Percentiles rank a stretch among this genome's conserved stretches.
Conservation (phyloP, 2,329 filamentous ascomycete genomes). For the Neoarthrinium moseri region DNA sequence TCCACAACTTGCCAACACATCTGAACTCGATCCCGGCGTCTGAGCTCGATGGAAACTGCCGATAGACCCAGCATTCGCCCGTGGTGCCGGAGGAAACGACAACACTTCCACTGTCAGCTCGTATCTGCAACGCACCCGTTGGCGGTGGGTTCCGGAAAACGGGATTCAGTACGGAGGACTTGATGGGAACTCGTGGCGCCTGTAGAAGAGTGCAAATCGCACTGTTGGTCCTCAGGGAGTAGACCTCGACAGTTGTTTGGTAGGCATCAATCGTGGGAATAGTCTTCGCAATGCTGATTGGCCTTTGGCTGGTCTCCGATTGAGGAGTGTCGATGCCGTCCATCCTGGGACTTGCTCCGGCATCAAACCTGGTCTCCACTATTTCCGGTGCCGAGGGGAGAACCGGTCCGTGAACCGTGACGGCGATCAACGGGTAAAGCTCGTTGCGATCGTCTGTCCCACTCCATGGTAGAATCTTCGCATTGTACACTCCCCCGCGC, state of each 20-base stretch:
- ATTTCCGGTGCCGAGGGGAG: conserved; percentile 41
- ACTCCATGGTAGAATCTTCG: conserved; percentile 77
- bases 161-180: conserved; percentile 58
- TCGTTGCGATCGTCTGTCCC: conserved; percentile 46
- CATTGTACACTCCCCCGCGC: conserved; percentile 75
- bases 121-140: conserved; percentile 70
- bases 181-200: conserved; percentile 61
- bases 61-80: conserved; percentile 83
- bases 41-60: conserved; percentile 42
- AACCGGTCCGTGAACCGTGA: conserved; percentile 77
- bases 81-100: conserved; percentile 77
- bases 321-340: conserved; percentile 43
- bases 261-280: conserved; percentile 57
- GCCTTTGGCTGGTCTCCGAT: conserved; percentile 37
- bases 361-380: conserved; percentile 34
- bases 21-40: conserved; percentile 46
- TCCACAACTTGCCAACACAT: conserved; percentile 92
- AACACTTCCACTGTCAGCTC: conserved; percentile 70
- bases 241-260: conserved; percentile 86
- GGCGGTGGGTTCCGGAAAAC: conserved; percentile 68
- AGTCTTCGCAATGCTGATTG: conserved; percentile 31
- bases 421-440: conserved; percentile 71
- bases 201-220: conserved; percentile 72
- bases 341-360: conserved; percentile 35
- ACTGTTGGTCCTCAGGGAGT: conserved; percentile 75